Base-by-base conservation (phyloP, 2,329 filamentous ascomycete species). In the Fusarium sp. region DNA sequence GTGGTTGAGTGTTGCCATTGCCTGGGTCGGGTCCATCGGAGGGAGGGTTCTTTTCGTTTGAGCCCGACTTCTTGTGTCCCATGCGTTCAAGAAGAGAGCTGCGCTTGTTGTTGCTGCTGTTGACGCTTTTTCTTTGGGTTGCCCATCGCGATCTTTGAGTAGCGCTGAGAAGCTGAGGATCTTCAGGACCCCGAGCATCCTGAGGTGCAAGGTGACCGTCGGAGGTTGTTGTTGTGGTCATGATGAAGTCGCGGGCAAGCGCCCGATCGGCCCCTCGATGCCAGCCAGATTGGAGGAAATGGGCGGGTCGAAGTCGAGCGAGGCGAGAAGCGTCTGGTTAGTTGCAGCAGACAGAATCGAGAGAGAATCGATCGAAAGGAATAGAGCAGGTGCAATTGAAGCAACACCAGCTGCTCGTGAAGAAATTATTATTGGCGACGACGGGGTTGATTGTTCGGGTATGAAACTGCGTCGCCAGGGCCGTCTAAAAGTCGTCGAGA, bases 101-200 rank as follows among this genome's bases (percentile, higher is more conserved):
- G 67, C 96, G 90, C 84, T 97, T 98, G 77, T 87, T 86, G 71
- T 86, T 84, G 68, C 91, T 93, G 77, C 90, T 92, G 76, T 89
- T 87, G 74, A 92, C 89, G 15, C 90, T 89, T 79, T 92, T 88
- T 78, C 93, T 92, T 75, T 94, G 92, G n/a, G 96, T 98, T 19
- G 96, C 95, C 96, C 96, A 98, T 89, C 96, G 87, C 79, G 96
- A 90, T 76, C 94, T 87, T 77, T 95, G 93, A 22, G 90, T 91
- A 47, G 70, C 48, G 55, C 65, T 72, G 43, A 68, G 58, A 55
- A 62, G 50, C 50, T 53, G 50, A 24, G 39, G 32, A 53, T 53
- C 50, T 13, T 53, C 10, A 30, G 28, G 28, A 30, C 5, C 28
- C 10, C 28, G 33, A 35, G 33, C 15, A 15, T 35, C 66, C 52